Evolutionary conservation across 495 filamentous ascomycete genomes (phyloP), one percentile per base, ranked within the genome.

Genomic region (Ascodesmis nigricans): DNA sequence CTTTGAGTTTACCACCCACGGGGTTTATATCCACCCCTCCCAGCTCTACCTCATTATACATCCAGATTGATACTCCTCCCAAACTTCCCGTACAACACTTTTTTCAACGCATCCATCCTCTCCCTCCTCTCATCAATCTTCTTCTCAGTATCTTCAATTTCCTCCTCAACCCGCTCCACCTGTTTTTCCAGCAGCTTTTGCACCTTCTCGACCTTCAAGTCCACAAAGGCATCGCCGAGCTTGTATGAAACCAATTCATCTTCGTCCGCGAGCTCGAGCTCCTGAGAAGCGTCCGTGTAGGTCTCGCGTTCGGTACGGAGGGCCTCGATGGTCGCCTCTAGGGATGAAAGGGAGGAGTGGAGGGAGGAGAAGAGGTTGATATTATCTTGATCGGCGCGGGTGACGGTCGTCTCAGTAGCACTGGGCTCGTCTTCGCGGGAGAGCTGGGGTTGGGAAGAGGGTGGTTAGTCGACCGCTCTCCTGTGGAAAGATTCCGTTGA

Each of bases 311-410:
- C 7, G 8, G 13, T 10, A 11, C 24, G n/a, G 7, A 10, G 13
- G 11, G 35, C 20, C 7, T 21, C 22, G 15, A 16, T 20, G 19
- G n/a, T 24, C 21, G n/a, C 11, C 1, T 7, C 11, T 2, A 22
- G 11, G 14, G 10, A 17, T n/a, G 14, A 4, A 4, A 20, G 17
- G 11, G 29, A 21, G 33, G n/a, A 43, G 55, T 97, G 90, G 31
- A 97, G 63, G 23, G 82, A 71, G 54, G 83, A 93, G 62, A 97
- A 97, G 33, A 74, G 75, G 58, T 95, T 97, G 65, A 97, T 97
- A 56, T 82, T 90, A 57, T 97, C 82, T 55, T 97, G 87, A 53
- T 97, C 87, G 47, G 91, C 84, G 44, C 81, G 76, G 23, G 84
- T 75, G 33, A 97, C 87, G 53, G 91, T 75, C 41, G 78, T 73